These are phyloP conservation scores for Camelina laxa DNA, from an alignment of 345 rosid genomes.

Conservation along the genomic window DNA sequence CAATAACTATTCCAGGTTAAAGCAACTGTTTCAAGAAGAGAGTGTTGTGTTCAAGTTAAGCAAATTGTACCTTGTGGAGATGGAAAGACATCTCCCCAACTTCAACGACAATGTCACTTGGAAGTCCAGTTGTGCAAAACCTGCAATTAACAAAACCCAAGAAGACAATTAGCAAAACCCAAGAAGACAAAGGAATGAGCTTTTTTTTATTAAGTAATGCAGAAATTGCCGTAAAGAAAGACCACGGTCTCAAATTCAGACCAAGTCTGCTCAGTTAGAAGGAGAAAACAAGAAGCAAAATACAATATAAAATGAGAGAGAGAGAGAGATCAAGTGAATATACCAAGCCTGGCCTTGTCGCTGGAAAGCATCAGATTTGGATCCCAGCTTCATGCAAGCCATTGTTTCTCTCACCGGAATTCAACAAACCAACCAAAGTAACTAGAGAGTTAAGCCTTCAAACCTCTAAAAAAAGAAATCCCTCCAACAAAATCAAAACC, in stretches of 20 bases:
- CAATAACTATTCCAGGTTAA: not conserved
- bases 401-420: constrained; percentile 44
- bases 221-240: not conserved
- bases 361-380: constrained; percentile 90
- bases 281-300: constrained; percentile 5
- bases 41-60: constrained; percentile 9
- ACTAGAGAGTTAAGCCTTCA: constrained; percentile 23
- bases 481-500: constrained; percentile 31
- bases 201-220: constrained; percentile 13
- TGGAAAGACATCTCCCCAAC: constrained; percentile 96
- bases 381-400: constrained; percentile 95
- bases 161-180: constrained; percentile 1
- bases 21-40: constrained; percentile 16
- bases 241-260: constrained; percentile 25
- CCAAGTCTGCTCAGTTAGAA: constrained; percentile 21
- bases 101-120: constrained; percentile 86
- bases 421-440: constrained; percentile 21
- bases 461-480: constrained; percentile 5
- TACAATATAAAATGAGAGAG: constrained; percentile 7
- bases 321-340: constrained; percentile 38
- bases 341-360: constrained; percentile 99
- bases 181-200: constrained; percentile 23
- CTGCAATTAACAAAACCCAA: constrained; percentile 44
- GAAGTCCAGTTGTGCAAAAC: constrained; percentile 98
- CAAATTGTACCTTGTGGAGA: constrained; percentile 87